These are phyloP conservation scores for Anisodus acutangulus DNA, from an alignment of 257 asterid genomes.

Conservation along the genomic window DNA sequence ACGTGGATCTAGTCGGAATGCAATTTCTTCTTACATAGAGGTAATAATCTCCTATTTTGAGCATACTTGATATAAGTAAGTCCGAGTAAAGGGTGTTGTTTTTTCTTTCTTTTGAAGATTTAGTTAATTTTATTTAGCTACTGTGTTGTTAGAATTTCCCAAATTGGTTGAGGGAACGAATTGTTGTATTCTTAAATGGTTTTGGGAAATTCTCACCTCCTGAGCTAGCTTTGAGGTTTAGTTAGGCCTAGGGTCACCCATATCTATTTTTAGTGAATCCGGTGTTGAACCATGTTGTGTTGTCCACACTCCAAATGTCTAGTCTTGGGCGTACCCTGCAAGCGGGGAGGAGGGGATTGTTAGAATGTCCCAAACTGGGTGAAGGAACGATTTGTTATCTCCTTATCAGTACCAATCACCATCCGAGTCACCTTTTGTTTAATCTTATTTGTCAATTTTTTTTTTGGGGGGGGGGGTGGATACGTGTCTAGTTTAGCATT, in stretches of 20 bases:
- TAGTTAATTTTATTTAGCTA: not conserved
- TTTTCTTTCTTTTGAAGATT: too few species aligned
- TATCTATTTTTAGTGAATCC: not conserved
- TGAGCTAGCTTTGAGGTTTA: too few species aligned
- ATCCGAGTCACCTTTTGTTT: too few species aligned
- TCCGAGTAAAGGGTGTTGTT: not conserved
- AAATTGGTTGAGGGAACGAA: not conserved
- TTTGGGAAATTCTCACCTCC: too few species aligned
- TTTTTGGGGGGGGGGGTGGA: too few species aligned
- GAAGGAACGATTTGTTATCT: not conserved
- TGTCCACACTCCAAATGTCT: not conserved
- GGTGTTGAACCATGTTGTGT: not conserved
- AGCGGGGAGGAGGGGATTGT: not conserved
- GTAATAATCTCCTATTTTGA: slow-evolving; percentile 41
- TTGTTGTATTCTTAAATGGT: not conserved
- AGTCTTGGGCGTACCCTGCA: not conserved
- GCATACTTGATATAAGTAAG: not conserved
- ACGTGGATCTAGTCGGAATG: slow-evolving; percentile 76
- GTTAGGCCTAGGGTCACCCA: not conserved
- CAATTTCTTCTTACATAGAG: slow-evolving; percentile 75
- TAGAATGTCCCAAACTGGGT: not conserved
- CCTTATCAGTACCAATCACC: not conserved
- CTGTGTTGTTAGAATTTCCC: not conserved
- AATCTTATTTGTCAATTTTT: too few species aligned
- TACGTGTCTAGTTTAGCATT: not conserved